phyloP scores from a whole-genome alignment of 2,329 filamentous ascomycete species.

The Talaromyces rugulosus region DNA sequence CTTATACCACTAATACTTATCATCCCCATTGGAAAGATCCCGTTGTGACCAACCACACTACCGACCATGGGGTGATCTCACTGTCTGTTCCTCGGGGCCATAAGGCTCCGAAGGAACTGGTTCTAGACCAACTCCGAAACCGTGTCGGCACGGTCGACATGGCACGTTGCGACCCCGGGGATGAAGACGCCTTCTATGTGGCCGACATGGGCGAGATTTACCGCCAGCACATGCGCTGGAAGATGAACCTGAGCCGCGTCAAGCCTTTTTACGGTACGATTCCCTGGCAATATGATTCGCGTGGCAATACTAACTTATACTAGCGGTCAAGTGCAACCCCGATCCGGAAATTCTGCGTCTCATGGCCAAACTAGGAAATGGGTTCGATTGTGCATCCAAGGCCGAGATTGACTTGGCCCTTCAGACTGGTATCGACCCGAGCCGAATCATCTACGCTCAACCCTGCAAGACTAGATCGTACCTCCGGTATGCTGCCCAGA shows the following conservation, averaged over 20 bases:
- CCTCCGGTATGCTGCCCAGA: slow-evolving; percentile 78
- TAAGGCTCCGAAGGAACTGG: slow-evolving; percentile 67
- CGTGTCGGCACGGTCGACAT: slow-evolving; percentile 81
- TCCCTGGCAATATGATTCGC: background rate
- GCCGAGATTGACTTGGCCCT: slow-evolving; percentile 92
- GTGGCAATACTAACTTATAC: slow-evolving; percentile 9
- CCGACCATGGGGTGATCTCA: slow-evolving; percentile 44
- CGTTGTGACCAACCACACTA: slow-evolving; percentile 27
- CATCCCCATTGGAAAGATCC: slow-evolving; percentile 28
- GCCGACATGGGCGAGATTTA: slow-evolving; percentile 98
- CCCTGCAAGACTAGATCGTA: slow-evolving; percentile 99
- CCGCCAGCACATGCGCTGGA: slow-evolving; percentile 97
- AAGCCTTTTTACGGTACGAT: slow-evolving; percentile 86
- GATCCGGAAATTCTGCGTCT: slow-evolving; percentile 85
- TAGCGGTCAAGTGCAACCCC: slow-evolving; percentile 98
- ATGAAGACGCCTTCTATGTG: slow-evolving; percentile 97
- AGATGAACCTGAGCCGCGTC: slow-evolving; percentile 84
- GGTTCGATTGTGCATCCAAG: slow-evolving; percentile 98
- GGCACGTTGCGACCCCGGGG: slow-evolving; percentile 82
- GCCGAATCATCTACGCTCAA: slow-evolving; percentile 96
- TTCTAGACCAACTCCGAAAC: slow-evolving; percentile 79
- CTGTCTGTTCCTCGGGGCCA: slow-evolving; percentile 36
- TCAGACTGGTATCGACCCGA: slow-evolving; percentile 73
- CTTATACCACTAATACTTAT: slow-evolving; percentile 31
- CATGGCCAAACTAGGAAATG: slow-evolving; percentile 80